Conservation (phyloP, 805 yeast species). For the Ogataea neopini region DNA sequence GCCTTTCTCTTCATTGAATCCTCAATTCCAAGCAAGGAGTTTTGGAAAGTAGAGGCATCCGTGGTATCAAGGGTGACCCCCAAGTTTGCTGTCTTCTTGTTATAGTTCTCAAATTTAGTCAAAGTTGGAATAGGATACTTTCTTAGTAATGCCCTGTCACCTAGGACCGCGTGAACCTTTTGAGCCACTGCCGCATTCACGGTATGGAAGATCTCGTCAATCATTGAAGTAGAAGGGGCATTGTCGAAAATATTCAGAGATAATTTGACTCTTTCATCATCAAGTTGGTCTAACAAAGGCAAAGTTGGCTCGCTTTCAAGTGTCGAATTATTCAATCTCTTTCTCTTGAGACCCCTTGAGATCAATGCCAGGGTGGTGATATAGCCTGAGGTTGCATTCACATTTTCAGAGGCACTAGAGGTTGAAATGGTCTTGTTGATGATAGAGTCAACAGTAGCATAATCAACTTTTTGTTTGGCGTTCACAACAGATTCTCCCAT, state of each 20-base stretch:
- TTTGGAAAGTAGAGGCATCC: constrained; percentile 67
- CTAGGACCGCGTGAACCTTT: constrained; percentile 68
- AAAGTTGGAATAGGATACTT: constrained; percentile 84
- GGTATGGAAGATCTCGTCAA: constrained; percentile 76
- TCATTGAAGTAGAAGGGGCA: constrained; percentile 53
- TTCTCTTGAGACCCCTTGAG: constrained; percentile 68
- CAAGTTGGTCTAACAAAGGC: constrained; percentile 74
- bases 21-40: constrained; percentile 63
- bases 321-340: constrained; percentile 53
- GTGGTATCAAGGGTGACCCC: constrained; percentile 74
- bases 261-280: constrained; percentile 78
- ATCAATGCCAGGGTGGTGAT: constrained; percentile 63
- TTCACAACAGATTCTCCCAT: constrained; percentile 69
- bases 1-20: constrained; percentile 67
- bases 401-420: constrained; percentile 35
- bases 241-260: constrained; percentile 72
- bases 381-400: constrained; percentile 59
- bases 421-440: constrained; percentile 33
- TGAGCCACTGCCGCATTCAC: constrained; percentile 88
- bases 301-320: constrained; percentile 53
- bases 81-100: constrained; percentile 63
- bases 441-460: constrained; percentile 56
- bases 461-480: constrained; percentile 60
- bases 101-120: constrained; percentile 77
- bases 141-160: constrained; percentile 80